phyloP scores from a whole-genome alignment of 768 basidiomycete genomes.

The Serendipita sp. region DNA sequence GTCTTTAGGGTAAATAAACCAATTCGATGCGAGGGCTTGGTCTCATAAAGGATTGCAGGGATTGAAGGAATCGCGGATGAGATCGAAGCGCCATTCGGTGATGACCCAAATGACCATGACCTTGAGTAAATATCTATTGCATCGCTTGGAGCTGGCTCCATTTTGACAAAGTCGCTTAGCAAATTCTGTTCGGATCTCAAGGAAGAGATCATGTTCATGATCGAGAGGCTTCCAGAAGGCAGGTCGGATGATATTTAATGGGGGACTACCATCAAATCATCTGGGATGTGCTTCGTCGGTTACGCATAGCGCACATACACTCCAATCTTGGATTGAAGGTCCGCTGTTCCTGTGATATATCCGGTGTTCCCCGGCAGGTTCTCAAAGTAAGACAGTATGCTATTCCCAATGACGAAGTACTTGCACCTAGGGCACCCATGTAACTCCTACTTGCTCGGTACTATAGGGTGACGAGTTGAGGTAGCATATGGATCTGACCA shows the following conservation, averaged over 20 bases:
- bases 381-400: too few relatives aligned
- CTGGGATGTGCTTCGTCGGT: neutral
- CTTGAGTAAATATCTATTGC: neutral
- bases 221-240: constrained; percentile 4
- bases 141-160: neutral
- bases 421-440: too few relatives aligned
- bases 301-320: neutral
- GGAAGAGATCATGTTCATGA: constrained; percentile 3
- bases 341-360: too few relatives aligned
- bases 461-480: too few relatives aligned
- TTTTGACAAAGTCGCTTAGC: too few relatives aligned
- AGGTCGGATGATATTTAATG: neutral
- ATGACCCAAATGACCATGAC: neutral
- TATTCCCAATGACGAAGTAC: too few relatives aligned
- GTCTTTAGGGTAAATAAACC: neutral
- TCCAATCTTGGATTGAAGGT: too few relatives aligned
- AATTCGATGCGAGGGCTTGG: neutral
- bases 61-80: constrained; percentile 92
- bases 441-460: neutral
- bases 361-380: too few relatives aligned
- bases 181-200: neutral
- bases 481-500: neutral
- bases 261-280: neutral
- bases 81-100: constrained; percentile 88
- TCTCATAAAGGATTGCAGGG: constrained; percentile 23